phyloP scores from a whole-genome alignment of 495 filamentous ascomycete species.

The Evansstolkia leycettana region DNA sequence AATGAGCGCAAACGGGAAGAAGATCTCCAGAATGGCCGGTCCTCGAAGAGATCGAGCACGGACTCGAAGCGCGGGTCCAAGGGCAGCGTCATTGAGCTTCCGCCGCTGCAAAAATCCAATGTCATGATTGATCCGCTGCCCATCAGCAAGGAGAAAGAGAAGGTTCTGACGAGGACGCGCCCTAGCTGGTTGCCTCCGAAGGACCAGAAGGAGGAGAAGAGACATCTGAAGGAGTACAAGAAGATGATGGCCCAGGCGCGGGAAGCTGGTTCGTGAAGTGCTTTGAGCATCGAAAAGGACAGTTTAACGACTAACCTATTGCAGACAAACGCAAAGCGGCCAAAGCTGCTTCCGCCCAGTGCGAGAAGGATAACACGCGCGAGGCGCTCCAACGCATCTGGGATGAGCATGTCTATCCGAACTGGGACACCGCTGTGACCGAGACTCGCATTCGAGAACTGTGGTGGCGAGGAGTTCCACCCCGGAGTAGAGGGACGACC shows the following conservation, averaged over 20 bases:
- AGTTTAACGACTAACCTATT: constrained; percentile 1
- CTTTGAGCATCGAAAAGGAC: constrained; percentile 2
- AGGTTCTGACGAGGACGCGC: constrained; percentile 76
- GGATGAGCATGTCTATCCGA: constrained; percentile 77
- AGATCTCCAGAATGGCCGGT: constrained; percentile 35
- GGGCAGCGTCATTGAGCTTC: constrained; percentile 47
- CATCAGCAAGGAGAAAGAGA: constrained; percentile 93
- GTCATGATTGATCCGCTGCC: constrained; percentile 95
- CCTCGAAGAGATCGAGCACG: constrained; percentile 28
- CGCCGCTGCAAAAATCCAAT: constrained; percentile 73
- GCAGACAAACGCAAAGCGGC: constrained; percentile 38
- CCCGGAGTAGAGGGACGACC: constrained; percentile 66
- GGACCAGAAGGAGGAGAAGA: constrained; percentile 81
- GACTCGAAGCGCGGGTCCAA: constrained; percentile 45
- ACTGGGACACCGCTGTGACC: constrained; percentile 67
- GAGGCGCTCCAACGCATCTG: constrained; percentile 58
- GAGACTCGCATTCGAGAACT: constrained; percentile 71
- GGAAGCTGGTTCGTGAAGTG: constrained; percentile 47
- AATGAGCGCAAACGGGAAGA: constrained; percentile 39
- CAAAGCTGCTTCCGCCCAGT: constrained; percentile 34
- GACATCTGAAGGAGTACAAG: constrained; percentile 84
- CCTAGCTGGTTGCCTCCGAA: constrained; percentile 96
- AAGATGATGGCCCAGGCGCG: constrained; percentile 77
- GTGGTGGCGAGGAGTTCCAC: constrained; percentile 88
- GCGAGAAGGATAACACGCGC: constrained; percentile 56